Evolutionary conservation across 768 basidiomycete genomes (phyloP).

Genomic region (Lactarius hengduanensis): DNA sequence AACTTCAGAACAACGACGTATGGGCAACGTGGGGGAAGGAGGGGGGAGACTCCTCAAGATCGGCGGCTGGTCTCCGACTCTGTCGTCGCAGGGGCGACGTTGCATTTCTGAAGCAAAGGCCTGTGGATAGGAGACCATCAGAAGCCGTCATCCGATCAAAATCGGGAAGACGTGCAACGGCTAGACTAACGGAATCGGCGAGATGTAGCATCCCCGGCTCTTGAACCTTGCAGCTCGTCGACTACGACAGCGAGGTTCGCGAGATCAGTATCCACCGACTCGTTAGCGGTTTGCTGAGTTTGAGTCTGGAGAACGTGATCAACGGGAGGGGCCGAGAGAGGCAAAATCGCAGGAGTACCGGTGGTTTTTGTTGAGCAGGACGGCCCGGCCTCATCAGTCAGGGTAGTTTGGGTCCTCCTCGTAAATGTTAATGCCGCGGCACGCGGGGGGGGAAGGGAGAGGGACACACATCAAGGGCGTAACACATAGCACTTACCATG

Average conservation of each 20-base stretch:
- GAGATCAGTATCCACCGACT: constrained; percentile 1
- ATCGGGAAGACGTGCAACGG: constrained; percentile 15
- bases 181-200: constrained; percentile 2
- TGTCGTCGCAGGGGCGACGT: not conserved
- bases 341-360: not conserved
- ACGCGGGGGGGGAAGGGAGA: not conserved
- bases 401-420: not conserved
- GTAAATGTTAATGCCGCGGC: not conserved
- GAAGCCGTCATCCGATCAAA: not conserved
- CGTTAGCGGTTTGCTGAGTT: not conserved
- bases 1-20: not conserved
- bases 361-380: constrained; percentile 5
- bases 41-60: not conserved
- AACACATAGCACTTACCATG: not conserved
- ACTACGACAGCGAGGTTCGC: constrained; percentile 18
- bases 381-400: not conserved
- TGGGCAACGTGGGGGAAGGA: not conserved
- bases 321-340: not conserved
- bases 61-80: not conserved
- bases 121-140: constrained; percentile 9
- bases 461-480: not conserved
- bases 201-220: constrained; percentile 1
- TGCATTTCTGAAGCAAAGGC: constrained; percentile 16
- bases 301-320: constrained; percentile 2
- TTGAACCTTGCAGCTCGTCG: constrained; percentile 12